phyloP scores from a whole-genome alignment of 495 filamentous ascomycete species.

The Peziza echinospora region DNA sequence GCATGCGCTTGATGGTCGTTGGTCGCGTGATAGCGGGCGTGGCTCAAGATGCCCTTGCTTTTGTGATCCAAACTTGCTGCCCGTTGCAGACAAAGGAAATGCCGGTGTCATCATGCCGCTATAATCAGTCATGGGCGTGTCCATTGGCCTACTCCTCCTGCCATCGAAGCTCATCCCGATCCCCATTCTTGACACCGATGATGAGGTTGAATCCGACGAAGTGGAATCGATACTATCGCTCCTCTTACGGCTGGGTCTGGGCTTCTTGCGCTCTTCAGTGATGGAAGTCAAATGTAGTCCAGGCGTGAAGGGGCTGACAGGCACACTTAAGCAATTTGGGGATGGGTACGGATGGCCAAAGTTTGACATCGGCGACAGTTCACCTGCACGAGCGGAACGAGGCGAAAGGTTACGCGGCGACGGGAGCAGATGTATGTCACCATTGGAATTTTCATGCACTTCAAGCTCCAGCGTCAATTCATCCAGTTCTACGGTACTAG shows the following conservation, averaged over 20 bases:
- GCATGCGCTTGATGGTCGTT: not conserved
- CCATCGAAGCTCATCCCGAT: not conserved
- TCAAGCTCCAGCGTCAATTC: not conserved
- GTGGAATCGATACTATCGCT: not conserved
- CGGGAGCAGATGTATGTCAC: not conserved
- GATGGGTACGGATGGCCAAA: not conserved
- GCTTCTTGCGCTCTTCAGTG: too few species aligned
- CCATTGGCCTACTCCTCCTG: not conserved
- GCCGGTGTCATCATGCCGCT: not conserved
- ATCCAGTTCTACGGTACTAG: not conserved
- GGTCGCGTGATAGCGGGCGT: not conserved
- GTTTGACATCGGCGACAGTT: not conserved
- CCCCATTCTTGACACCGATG: not conserved
- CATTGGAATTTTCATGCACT: not conserved
- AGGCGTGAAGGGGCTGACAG: too few species aligned
- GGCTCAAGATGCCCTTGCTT: not conserved
- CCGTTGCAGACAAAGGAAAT: not conserved
- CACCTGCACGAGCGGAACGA: too few species aligned
- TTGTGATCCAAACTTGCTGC: not conserved
- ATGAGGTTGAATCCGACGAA: not conserved
- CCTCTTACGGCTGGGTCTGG: not conserved
- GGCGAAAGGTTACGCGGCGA: not conserved
- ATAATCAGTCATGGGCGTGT: not conserved
- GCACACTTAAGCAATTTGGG: not conserved
- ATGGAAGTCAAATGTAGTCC: too few species aligned